Percentiles rank a stretch among this genome's conserved stretches.
phyloP scores from a whole-genome alignment of 257 asterid genomes.

The Haberlea rhodopensis region DNA sequence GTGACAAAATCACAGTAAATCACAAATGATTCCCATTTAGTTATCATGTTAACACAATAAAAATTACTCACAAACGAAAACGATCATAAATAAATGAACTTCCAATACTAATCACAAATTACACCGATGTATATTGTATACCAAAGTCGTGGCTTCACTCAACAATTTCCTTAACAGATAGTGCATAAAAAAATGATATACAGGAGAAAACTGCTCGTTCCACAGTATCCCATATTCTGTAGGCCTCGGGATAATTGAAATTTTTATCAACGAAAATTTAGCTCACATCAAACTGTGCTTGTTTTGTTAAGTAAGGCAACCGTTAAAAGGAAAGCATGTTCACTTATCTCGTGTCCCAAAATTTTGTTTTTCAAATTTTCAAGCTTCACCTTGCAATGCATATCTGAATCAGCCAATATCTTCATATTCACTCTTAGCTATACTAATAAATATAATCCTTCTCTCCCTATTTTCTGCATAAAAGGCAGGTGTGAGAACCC shows the following conservation, averaged over 20 bases:
- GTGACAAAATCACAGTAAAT: not conserved
- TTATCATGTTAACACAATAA: too few relatives aligned
- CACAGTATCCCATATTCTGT: not conserved
- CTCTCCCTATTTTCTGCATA: constrained; percentile 38
- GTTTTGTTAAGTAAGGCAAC: not conserved
- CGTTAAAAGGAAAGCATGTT: not conserved
- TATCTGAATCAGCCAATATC: constrained; percentile 37
- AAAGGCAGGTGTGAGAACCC: too few relatives aligned
- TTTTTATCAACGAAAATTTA: not conserved
- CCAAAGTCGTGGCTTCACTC: too few relatives aligned
- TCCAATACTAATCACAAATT: too few relatives aligned
- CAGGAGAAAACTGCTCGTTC: not conserved
- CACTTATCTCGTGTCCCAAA: not conserved
- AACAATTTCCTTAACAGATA: too few relatives aligned
- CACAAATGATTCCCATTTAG: too few relatives aligned
- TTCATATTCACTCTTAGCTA: constrained; percentile 35
- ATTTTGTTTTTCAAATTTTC: constrained; percentile 19
- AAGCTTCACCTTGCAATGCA: constrained; percentile 38
- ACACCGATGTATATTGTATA: too few relatives aligned
- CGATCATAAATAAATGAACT: too few relatives aligned
- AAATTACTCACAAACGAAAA: too few relatives aligned
- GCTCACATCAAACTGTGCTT: constrained; percentile 13
- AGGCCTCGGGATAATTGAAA: not conserved
- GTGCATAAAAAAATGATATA: not conserved
- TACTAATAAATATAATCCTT: constrained; percentile 41